Conservation (phyloP, 1,284 basidiomycete genomes). For the Coriolopsis trogii region DNA sequence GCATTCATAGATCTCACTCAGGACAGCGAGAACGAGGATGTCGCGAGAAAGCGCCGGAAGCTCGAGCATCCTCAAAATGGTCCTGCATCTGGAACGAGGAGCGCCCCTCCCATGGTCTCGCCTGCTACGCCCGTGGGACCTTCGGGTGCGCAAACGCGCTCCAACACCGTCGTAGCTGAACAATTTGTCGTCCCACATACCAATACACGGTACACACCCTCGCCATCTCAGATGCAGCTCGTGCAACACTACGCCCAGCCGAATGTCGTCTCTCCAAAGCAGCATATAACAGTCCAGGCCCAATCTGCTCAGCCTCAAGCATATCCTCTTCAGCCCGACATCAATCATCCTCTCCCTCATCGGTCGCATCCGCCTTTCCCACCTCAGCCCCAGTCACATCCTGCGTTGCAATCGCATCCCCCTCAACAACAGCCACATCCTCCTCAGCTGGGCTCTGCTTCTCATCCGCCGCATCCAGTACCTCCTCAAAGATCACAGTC, state of each 20-base stretch:
- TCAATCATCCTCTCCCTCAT: neutral
- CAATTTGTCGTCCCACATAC: too few species aligned
- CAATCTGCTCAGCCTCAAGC: too few species aligned
- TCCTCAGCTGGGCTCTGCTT: too few species aligned
- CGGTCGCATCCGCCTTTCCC: neutral
- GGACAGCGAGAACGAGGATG: conserved; percentile 5
- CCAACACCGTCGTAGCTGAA: neutral
- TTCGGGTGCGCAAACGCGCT: neutral
- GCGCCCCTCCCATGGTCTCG: neutral
- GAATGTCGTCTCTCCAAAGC: too few species aligned
- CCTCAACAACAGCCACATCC: neutral
- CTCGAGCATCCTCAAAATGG: conserved; percentile 5
- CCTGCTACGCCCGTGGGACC: neutral
- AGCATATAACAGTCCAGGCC: too few species aligned
- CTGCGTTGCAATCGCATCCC: neutral
- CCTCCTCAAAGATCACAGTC: too few species aligned
- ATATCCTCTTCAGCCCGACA: neutral
- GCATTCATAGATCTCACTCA: conserved; percentile 22
- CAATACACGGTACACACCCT: too few species aligned
- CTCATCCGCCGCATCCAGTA: too few species aligned
- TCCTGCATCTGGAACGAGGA: neutral
- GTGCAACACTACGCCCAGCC: too few species aligned
- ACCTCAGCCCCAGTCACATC: neutral
- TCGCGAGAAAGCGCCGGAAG: conserved; percentile 18
- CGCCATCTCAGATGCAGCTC: too few species aligned